phyloP scores from a whole-genome alignment of 2,329 filamentous ascomycete species.

The Hymenotorrendiella dingleyae region DNA sequence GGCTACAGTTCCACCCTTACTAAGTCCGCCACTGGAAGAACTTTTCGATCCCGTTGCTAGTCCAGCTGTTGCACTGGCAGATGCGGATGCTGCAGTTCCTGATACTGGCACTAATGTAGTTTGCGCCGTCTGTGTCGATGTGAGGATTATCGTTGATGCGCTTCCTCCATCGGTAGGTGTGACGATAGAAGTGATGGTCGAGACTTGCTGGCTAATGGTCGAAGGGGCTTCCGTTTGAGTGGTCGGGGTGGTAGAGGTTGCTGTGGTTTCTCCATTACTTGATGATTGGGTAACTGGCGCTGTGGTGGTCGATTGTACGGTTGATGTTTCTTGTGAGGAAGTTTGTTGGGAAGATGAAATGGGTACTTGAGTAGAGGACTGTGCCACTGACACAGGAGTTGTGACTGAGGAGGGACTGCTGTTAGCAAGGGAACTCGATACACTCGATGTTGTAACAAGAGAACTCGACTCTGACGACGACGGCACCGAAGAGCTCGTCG shows the following conservation, averaged over 20 bases:
- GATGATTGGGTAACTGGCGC: neutral
- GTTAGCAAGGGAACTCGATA: conserved; percentile 26
- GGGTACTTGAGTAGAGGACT: conserved; percentile 9
- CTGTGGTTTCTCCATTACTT: conserved; percentile 18
- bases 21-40: conserved; percentile 34
- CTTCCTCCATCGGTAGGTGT: conserved; percentile 2
- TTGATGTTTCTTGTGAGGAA: neutral
- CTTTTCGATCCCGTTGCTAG: conserved; percentile 8
- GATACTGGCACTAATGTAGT: conserved; percentile 8
- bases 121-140: conserved; percentile 7
- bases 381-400: conserved; percentile 10
- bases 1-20: conserved; percentile 68
- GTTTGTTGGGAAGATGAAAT: conserved; percentile 4
- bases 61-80: conserved; percentile 19
- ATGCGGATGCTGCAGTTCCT: conserved; percentile 19
- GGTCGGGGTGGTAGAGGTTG: conserved; percentile 14
- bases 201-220: conserved; percentile 6
- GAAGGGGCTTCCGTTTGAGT: conserved; percentile 15
- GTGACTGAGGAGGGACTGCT: conserved; percentile 20
- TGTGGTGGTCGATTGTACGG: conserved; percentile 1
- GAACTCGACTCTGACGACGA: conserved; percentile 12
- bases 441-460: conserved; percentile 7
- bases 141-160: conserved; percentile 3
- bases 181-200: conserved; percentile 13
- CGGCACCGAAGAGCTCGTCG: conserved; percentile 9